Base-by-base conservation (phyloP, 345 rosid genomes). In the Geranium rotundifolium region DNA sequence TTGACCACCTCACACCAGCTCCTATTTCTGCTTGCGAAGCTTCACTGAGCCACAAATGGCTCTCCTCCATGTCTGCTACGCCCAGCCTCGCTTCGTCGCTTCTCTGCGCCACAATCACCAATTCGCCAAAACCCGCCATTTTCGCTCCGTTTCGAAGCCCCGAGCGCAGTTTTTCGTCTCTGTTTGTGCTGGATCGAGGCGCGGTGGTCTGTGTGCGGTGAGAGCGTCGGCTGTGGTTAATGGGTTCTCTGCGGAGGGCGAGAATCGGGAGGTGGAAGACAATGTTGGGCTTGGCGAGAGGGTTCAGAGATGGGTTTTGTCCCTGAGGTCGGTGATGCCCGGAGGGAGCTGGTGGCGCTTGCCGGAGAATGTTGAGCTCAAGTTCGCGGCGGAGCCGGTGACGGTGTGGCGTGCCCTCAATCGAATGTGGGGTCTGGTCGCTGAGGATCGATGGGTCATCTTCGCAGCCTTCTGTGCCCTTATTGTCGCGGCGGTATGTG, bases 341-440 rank as follows among this genome's bases (percentile, higher is more conserved):
- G 97, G 98, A 7, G 97, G 98, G 60, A 80, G 81, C 61, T 89
- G 99, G 97, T 92, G 99, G 97, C 80, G 83, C 58, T 81, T 89
- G 75, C 65, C 88, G 2, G 87, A 84, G 63, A 93, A 86, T 37
- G 81, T 87, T 64, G 91, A 85, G 57, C 19, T 79, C 61, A 83
- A 79, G 58, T 65, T 85, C 54, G 46, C 75, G 61, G 97, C 91
- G 41, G 72, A 89, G 65, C 96, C 99, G 16, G 91, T 92, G 54
- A 81, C 95, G 19, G 75, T 92, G 56, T 85, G 90, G 95, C 83
- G 81, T 64, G 97, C 98, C 13, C 81, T 92, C 49, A 66, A 75
- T 39, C 84, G 95, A 68, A 87, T 89, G 93, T 89, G 97, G 99
- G 84, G 79, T 57, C 72, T 93, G 77, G 93, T 89, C 61, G 81